Percentiles rank a stretch among this genome's conserved stretches.
Evolutionary conservation across 306 rosid species (phyloP).

Genomic region (Lathyrus tuberosus): DNA sequence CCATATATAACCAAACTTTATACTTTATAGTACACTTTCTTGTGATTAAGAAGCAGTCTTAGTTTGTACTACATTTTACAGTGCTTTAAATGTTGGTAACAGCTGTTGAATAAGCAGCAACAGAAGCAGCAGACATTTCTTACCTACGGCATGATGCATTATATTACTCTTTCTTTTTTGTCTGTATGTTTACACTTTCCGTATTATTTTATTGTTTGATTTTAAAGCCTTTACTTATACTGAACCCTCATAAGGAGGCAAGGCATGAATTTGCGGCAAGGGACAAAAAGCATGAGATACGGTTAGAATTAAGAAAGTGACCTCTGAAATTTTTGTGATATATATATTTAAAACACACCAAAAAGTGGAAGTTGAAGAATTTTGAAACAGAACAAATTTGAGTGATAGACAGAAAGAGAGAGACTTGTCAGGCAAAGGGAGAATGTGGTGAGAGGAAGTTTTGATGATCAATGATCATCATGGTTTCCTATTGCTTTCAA

Average conservation of each 20-base stretch:
- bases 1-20: conserved; percentile 2
- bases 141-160: conserved; percentile 33
- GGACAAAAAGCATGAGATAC: conserved; percentile 83
- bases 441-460: conserved; percentile 53
- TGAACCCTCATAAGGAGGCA: conserved; percentile 79
- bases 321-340: conserved; percentile 35
- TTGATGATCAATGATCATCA: conserved; percentile 67
- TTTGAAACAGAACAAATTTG: conserved; percentile 43
- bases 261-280: conserved; percentile 83
- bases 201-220: conserved; percentile 53
- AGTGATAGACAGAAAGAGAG: conserved; percentile 33
- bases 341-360: conserved; percentile 44
- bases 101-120: conserved; percentile 33
- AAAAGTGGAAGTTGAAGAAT: conserved; percentile 42
- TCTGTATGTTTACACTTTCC: conserved; percentile 41
- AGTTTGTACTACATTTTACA: conserved; percentile 41
- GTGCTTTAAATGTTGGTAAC: conserved; percentile 39
- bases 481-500: conserved; percentile 78
- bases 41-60: conserved; percentile 36
- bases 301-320: conserved; percentile 67
- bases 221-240: conserved; percentile 50
- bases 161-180: conserved; percentile 35
- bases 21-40: not conserved
- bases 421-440: conserved; percentile 54
- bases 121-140: conserved; percentile 7